Base-by-base conservation (phyloP, 805 yeast species). In the Candida gorgasii region DNA sequence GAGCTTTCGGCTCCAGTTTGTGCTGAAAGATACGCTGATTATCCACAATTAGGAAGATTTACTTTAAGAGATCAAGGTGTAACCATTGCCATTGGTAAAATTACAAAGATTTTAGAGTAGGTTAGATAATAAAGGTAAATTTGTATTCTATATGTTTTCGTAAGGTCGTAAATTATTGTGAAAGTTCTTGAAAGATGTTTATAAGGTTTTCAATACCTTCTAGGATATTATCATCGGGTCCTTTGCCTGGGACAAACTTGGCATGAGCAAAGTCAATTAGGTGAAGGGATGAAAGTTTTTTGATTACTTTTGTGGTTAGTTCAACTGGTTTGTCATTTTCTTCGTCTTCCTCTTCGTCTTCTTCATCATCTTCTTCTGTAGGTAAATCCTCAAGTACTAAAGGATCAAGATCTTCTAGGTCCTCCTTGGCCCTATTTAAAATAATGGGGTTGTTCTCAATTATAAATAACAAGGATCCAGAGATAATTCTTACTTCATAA, bases 31-130 rank as follows among this genome's bases (percentile, higher is more conserved):
- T 93, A 85, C 65, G 82, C 76, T 54, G 95, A 88, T 61, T 88
- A 90, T 62, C 97, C 92, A 53, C 98, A 93, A 71, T 78, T 93
- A 58, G 99, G 99, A 63, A 84, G 99, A 71, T 93, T 93, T 68
- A 93, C 99, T 20, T 79, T 93, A 65, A 89, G 99, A 78, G 99
- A 93, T 70, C 98, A 93, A 73, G 99, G 98, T 63, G 82, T 82
- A 49, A 93, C 99, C 41, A 90, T 93, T 69, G 99, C 99, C 52
- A 93, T 93, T 67, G 99, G 99, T 71, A 90, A 92, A 71, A 89
- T 93, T 58, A 87, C 96, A 46, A 92, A 92, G 73, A 73, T 93
- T 28, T 37, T 43, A 23, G 46, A 43, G 51, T 73, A 89, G 11
- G n/a, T 4, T 18, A 7, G 18, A 28, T 28, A 14, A 13, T 20